A percentile compares a stretch with the other conserved stretches of the same genome.
These are phyloP conservation scores for Neurospora sp. DNA, from an alignment of 495 filamentous ascomycete genomes.

Conservation along the genomic window DNA sequence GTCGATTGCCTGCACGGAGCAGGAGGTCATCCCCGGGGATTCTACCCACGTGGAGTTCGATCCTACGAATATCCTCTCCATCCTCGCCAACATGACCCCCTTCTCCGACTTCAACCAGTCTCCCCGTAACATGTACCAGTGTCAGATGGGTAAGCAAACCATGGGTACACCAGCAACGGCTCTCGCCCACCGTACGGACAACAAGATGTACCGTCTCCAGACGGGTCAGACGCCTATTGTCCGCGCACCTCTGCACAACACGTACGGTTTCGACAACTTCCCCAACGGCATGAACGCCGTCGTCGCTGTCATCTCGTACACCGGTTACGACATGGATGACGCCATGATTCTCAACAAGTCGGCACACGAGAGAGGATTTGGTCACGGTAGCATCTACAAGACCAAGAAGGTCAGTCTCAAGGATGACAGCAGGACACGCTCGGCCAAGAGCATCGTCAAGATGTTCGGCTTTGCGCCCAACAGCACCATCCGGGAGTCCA, in stretches of 20 bases:
- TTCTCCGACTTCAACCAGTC: constrained; percentile 99
- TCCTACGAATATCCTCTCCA: constrained; percentile 94
- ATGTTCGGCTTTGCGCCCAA: constrained; percentile 80
- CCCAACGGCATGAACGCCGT: constrained; percentile 96
- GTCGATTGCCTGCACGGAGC: constrained; percentile 83
- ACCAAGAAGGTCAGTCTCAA: constrained; percentile 78
- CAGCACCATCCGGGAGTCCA: constrained; percentile 49
- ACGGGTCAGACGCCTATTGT: constrained; percentile 95
- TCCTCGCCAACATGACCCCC: constrained; percentile 95
- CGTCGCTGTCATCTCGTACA: constrained; percentile 97
- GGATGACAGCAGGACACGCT: constrained; percentile 52
- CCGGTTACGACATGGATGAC: constrained; percentile 99
- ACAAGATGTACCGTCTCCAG: constrained; percentile 91
- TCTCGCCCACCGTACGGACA: constrained; percentile 80
- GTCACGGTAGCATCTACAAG: constrained; percentile 94
- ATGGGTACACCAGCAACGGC: constrained; percentile 96
- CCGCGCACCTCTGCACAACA: constrained; percentile 82
- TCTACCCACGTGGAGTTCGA: constrained; percentile 91
- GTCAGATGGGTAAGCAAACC: constrained; percentile 98
- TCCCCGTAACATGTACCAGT: constrained; percentile 98
- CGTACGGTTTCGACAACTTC: constrained; percentile 96
- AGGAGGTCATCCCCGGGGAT: constrained; percentile 73
- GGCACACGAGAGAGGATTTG: constrained; percentile 93
- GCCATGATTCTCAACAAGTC: constrained; percentile 99
- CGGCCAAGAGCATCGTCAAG: constrained; percentile 49